Evolutionary conservation across 2,329 filamentous ascomycete genomes (phyloP).

Genomic region (Fusarium falciforme): DNA sequence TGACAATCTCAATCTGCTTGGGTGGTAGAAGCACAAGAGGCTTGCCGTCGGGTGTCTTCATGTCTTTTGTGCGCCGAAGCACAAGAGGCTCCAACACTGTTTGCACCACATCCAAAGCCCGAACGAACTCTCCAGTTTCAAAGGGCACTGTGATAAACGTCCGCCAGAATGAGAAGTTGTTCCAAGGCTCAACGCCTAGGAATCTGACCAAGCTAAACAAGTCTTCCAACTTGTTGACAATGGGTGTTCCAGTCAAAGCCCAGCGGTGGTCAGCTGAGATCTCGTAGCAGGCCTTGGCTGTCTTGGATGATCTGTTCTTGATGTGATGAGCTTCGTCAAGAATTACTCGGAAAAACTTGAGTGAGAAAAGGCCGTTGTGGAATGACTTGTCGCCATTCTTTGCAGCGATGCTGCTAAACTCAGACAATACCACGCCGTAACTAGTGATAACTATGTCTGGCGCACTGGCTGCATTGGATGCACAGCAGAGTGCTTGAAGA

Average conservation of each 20-base stretch:
- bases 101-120: constrained; percentile 95
- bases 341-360: constrained; percentile 95
- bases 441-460: constrained; percentile 95
- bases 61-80: constrained; percentile 93
- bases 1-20: constrained; percentile 85
- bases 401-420: constrained; percentile 78
- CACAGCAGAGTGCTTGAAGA: constrained; percentile 81
- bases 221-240: constrained; percentile 95
- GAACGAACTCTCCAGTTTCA: constrained; percentile 93
- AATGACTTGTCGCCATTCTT: constrained; percentile 72
- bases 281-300: constrained; percentile 94
- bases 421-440: constrained; percentile 91
- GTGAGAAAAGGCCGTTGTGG: constrained; percentile 83
- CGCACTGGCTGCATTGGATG: constrained; percentile 77
- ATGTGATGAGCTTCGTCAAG: constrained; percentile 96
- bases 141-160: constrained; percentile 99
- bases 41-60: constrained; percentile 89
- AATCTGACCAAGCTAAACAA: constrained; percentile 94
- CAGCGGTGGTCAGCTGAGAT: constrained; percentile 87
- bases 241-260: constrained; percentile 94
- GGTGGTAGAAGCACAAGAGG: constrained; percentile 83
- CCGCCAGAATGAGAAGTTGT: constrained; percentile 99
- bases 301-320: constrained; percentile 91
- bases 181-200: constrained; percentile 95
- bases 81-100: constrained; percentile 97